phyloP scores from a whole-genome alignment of 2,329 filamentous ascomycete species.

The Colletotrichum sp. region DNA sequence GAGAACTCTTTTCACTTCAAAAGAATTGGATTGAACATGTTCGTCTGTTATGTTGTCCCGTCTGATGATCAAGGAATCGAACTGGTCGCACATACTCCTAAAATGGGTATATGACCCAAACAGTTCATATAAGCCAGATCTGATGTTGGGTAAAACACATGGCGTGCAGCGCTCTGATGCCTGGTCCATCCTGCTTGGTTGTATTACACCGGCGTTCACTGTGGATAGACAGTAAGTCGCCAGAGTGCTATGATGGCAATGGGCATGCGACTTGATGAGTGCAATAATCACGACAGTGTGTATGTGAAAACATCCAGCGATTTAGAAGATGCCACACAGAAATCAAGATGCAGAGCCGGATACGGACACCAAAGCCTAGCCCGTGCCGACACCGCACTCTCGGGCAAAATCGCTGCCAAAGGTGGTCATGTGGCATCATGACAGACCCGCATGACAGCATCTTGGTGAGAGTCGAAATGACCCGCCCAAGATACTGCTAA shows the following conservation, averaged over 20 bases:
- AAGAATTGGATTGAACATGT: neutral
- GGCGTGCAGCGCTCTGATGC: neutral
- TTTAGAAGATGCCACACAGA: fast-evolving
- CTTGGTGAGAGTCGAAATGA: neutral
- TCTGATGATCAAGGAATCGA: neutral
- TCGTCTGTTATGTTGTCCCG: neutral
- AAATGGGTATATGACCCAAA: neutral
- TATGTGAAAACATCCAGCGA: neutral
- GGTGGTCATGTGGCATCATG: neutral
- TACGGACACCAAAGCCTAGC: neutral
- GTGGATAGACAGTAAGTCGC: neutral
- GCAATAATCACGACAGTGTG: neutral
- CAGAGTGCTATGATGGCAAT: neutral
- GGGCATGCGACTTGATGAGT: neutral
- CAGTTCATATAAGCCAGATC: neutral
- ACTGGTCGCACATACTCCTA: neutral
- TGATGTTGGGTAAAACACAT: neutral
- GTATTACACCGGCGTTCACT: neutral
- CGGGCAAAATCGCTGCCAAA: neutral
- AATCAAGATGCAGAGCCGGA: neutral
- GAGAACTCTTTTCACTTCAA: neutral
- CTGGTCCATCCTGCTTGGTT: neutral
- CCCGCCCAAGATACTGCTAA: neutral
- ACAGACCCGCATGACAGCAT: neutral
- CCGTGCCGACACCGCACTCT: neutral